Percentiles rank a stretch among this genome's conserved stretches.
phyloP scores from a whole-genome alignment of 164 flowering plant species.

The Macadamia tetraphylla region DNA sequence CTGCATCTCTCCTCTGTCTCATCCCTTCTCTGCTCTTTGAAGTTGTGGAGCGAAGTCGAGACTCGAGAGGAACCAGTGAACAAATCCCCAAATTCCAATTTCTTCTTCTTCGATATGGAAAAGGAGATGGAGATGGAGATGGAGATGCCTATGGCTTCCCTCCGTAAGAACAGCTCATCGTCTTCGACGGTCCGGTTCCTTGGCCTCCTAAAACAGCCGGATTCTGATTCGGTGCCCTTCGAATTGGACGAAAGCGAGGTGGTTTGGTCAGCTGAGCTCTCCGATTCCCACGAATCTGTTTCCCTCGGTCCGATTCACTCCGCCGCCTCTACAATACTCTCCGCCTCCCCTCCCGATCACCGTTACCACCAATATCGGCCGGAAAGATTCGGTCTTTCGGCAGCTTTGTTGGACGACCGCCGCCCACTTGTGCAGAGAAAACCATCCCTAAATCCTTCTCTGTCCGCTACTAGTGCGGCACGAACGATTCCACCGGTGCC shows the following conservation, averaged over 20 bases:
- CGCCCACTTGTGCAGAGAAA: conserved; percentile 28
- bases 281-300: conserved; percentile 11
- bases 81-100: too few relatives aligned
- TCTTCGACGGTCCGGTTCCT: conserved; percentile 27
- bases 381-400: conserved; percentile 37
- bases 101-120: conserved; percentile 2
- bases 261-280: conserved; percentile 39
- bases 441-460: conserved; percentile 27
- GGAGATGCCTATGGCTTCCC: background rate
- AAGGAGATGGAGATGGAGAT: background rate
- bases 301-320: conserved; percentile 3
- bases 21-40: too few relatives aligned
- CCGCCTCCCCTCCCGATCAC: conserved; percentile 2
- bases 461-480: conserved; percentile 31
- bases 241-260: conserved; percentile 52
- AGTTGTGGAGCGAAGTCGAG: too few relatives aligned
- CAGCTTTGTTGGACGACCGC: conserved; percentile 31
- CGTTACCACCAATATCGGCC: conserved; percentile 18
- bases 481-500: conserved; percentile 25
- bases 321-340: conserved; percentile 8
- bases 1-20: too few relatives aligned
- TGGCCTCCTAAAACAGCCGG: conserved; percentile 24
- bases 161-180: conserved; percentile 10
- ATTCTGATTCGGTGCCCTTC: conserved; percentile 19
- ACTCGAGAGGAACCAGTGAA: too few relatives aligned